phyloP scores from a whole-genome alignment of 1,139 yeast genomes.

The Candida dubliniensis region DNA sequence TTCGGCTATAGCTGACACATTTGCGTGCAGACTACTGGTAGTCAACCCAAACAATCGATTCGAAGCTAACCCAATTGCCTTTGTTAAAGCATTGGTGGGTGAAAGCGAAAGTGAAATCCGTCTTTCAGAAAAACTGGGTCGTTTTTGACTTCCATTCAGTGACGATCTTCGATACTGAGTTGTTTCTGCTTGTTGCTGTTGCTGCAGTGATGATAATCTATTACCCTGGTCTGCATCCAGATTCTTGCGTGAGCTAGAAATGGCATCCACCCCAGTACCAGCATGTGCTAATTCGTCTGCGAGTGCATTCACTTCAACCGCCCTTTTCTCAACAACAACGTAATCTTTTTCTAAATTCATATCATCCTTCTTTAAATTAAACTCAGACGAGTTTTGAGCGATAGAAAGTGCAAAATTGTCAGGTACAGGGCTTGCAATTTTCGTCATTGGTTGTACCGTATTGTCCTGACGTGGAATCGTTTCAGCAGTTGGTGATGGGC shows the following conservation, averaged over 20 bases:
- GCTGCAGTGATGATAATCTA: constrained; percentile 8
- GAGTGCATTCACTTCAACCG: constrained; percentile 91
- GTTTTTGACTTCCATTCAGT: constrained; percentile 31
- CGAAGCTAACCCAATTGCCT: constrained; percentile 86
- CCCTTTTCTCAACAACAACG: constrained; percentile 90
- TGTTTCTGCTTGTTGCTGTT: constrained; percentile 7
- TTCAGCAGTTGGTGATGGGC: not conserved
- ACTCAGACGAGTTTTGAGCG: constrained; percentile 12
- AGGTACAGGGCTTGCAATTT: constrained; percentile 39
- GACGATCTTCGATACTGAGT: constrained; percentile 29
- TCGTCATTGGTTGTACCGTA: not conserved
- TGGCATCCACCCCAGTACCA: constrained; percentile 57
- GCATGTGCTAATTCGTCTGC: constrained; percentile 87
- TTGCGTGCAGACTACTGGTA: constrained; percentile 8
- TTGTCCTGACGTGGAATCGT: not conserved
- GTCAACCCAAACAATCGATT: constrained; percentile 72
- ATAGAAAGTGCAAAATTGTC: constrained; percentile 26
- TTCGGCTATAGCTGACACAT: constrained; percentile 4
- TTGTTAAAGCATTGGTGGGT: constrained; percentile 85
- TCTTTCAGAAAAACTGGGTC: constrained; percentile 57
- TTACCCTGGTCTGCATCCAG: constrained; percentile 11
- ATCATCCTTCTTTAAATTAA: constrained; percentile 33
- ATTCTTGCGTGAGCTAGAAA: constrained; percentile 20
- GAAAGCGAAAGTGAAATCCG: constrained; percentile 66
- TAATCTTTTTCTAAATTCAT: constrained; percentile 72